These are phyloP conservation scores for Cordyceps tenuipes DNA, from an alignment of 2,329 filamentous ascomycete species.

Conservation along the genomic window DNA sequence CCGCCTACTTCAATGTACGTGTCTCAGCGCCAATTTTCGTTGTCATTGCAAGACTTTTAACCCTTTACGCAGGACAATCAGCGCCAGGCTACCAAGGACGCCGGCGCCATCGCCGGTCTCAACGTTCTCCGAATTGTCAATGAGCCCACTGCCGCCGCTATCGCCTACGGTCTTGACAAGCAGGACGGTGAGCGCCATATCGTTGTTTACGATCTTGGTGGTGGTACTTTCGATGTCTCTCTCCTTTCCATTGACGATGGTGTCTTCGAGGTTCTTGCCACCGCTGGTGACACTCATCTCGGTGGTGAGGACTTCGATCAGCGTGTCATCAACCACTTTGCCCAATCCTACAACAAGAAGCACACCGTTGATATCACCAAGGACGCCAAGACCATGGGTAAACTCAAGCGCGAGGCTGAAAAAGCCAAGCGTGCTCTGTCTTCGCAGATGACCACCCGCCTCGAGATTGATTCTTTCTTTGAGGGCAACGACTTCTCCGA, in stretches of 20 bases:
- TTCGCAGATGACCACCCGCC: slow-evolving; percentile 84
- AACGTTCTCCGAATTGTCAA: slow-evolving; percentile 96
- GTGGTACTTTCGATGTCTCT: slow-evolving; percentile 91
- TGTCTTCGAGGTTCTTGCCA: slow-evolving; percentile 90
- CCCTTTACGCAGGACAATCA: slow-evolving; percentile 59
- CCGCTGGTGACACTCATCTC: slow-evolving; percentile 92
- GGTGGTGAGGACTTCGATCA: slow-evolving; percentile 99
- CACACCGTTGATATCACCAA: slow-evolving; percentile 85
- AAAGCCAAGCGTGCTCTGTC: slow-evolving; percentile 98
- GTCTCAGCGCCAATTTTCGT: not conserved
- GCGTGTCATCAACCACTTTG: slow-evolving; percentile 91
- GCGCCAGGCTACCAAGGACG: slow-evolving; percentile 94
- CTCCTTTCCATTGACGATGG: slow-evolving; percentile 86
- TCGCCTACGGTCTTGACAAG: slow-evolving; percentile 91
- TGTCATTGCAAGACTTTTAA: slow-evolving; percentile 16
- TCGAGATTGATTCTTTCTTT: slow-evolving; percentile 96
- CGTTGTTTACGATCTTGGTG: slow-evolving; percentile 88
- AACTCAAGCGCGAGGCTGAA: slow-evolving; percentile 98
- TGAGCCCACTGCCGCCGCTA: slow-evolving; percentile 90
- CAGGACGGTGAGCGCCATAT: slow-evolving; percentile 76
- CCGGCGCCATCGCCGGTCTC: slow-evolving; percentile 82
- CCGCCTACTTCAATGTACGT: slow-evolving; percentile 82
- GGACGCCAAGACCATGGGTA: slow-evolving; percentile 96
- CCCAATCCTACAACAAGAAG: slow-evolving; percentile 99
- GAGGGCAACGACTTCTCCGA: slow-evolving; percentile 97